phyloP scores from a whole-genome alignment of 2,329 filamentous ascomycete genomes.

The Fusarium sacchari region DNA sequence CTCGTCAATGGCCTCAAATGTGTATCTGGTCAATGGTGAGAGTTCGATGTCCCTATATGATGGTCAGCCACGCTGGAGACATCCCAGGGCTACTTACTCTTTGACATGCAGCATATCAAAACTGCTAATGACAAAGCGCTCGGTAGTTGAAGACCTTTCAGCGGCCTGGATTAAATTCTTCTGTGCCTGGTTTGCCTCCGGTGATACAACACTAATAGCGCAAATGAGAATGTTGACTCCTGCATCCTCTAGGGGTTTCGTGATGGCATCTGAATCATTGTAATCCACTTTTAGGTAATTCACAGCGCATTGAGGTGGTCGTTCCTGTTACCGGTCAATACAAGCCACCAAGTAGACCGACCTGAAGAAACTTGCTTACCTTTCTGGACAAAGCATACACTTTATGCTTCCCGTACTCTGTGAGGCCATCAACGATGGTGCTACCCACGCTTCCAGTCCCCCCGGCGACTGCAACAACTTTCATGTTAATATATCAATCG shows the following conservation, averaged over 20 bases:
- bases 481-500: neutral
- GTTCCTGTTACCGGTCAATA: neutral
- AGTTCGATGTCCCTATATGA: slow-evolving; percentile 23
- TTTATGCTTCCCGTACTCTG: slow-evolving; percentile 24
- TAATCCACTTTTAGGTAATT: slow-evolving; percentile 30
- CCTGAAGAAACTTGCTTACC: neutral
- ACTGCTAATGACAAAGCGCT: slow-evolving; percentile 36
- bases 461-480: slow-evolving; percentile 31
- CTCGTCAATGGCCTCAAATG: slow-evolving; percentile 35
- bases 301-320: neutral
- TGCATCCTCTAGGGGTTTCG: neutral
- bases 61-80: neutral
- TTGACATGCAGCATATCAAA: slow-evolving; percentile 37
- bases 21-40: slow-evolving; percentile 32
- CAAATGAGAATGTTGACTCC: slow-evolving; percentile 28
- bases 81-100: neutral
- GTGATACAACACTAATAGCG: slow-evolving; percentile 31
- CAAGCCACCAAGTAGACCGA: accelerated
- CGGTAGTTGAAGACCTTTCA: neutral
- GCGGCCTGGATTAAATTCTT: slow-evolving; percentile 31
- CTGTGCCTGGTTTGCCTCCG: slow-evolving; percentile 30
- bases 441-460: slow-evolving; percentile 32
- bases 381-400: slow-evolving; percentile 26
- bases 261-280: neutral
- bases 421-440: slow-evolving; percentile 30